A percentile compares a stretch with the other conserved stretches of the same genome.
Evolutionary conservation across 305 asterid genomes (phyloP).

Genomic region (Fraxinus floribunda): DNA sequence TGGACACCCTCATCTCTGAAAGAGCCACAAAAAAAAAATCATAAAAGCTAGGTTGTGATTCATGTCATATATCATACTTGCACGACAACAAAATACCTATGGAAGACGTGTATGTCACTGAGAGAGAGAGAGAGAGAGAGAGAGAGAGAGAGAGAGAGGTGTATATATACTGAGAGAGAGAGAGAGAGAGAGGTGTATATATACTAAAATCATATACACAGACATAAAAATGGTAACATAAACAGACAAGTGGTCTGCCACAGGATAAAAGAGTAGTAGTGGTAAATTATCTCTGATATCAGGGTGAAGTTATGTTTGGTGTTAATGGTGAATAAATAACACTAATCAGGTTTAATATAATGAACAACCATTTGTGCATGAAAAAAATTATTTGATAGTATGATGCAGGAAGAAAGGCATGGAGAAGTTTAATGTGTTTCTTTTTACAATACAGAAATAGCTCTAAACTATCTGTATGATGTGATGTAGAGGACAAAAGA

Average conservation of each 20-base stretch:
- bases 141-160: not conserved
- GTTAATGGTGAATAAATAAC: not conserved
- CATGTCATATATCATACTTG: not conserved
- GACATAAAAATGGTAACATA: not conserved
- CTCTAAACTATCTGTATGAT: not conserved
- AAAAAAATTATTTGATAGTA: not conserved
- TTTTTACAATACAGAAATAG: not conserved
- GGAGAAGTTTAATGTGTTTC: not conserved
- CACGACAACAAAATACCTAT: not conserved
- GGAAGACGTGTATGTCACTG: not conserved
- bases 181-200: not conserved
- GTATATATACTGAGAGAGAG: too few relatives aligned
- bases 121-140: too few relatives aligned
- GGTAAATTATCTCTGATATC: not conserved
- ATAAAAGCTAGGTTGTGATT: not conserved
- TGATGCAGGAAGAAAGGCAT: not conserved
- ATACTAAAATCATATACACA: not conserved
- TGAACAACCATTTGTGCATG: not conserved
- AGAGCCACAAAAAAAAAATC: slow-evolving; percentile 18
- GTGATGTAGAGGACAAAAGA: not conserved
- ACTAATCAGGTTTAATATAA: not conserved
- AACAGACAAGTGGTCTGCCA: not conserved
- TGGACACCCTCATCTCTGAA: slow-evolving; percentile 94
- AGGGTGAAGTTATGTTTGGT: not conserved
- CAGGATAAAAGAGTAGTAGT: not conserved